Percentiles rank a stretch among this genome's conserved stretches.
Conservation (phyloP, 192 early-diverging fungal species). For the Linderina pennispora region DNA sequence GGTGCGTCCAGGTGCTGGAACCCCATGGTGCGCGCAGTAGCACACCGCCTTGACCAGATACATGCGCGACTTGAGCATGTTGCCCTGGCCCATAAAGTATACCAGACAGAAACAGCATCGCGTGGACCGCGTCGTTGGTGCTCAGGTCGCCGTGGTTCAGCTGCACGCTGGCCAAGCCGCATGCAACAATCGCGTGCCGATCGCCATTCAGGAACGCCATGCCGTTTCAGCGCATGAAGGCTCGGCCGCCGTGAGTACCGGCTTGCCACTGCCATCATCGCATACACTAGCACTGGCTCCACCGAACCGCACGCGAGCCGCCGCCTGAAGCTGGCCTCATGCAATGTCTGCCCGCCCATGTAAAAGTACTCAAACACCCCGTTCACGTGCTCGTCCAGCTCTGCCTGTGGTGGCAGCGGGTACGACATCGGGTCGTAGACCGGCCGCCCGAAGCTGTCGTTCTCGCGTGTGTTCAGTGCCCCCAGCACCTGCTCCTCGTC, state of each 20-base stretch:
- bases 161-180: conserved; percentile 37
- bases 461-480: conserved; percentile 27
- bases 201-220: conserved; percentile 46
- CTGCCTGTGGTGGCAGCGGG: conserved; percentile 15
- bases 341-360: conserved; percentile 42
- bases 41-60: conserved; percentile 48
- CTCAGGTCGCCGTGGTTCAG: conserved; percentile 38
- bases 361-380: conserved; percentile 48
- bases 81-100: conserved; percentile 48
- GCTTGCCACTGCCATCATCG: conserved; percentile 45
- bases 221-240: conserved; percentile 46
- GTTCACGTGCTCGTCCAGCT: conserved; percentile 41
- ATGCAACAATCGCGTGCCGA: conserved; percentile 36
- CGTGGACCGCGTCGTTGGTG: conserved; percentile 35
- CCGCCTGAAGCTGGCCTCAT: conserved; percentile 31
- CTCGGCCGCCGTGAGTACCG: conserved; percentile 44
- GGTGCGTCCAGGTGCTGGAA: conserved; percentile 39
- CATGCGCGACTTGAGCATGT: conserved; percentile 48
- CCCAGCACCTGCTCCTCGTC: conserved; percentile 40
- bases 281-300: conserved; percentile 42
- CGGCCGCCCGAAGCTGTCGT: conserved; percentile 38
- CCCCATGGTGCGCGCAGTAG: conserved; percentile 40
- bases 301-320: conserved; percentile 19
- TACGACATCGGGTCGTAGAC: conserved; percentile 28
- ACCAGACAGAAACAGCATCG: conserved; percentile 45